These are phyloP conservation scores for Amaranthus tricolor DNA, from an alignment of 179 eudicot species.

Conservation along the genomic window DNA sequence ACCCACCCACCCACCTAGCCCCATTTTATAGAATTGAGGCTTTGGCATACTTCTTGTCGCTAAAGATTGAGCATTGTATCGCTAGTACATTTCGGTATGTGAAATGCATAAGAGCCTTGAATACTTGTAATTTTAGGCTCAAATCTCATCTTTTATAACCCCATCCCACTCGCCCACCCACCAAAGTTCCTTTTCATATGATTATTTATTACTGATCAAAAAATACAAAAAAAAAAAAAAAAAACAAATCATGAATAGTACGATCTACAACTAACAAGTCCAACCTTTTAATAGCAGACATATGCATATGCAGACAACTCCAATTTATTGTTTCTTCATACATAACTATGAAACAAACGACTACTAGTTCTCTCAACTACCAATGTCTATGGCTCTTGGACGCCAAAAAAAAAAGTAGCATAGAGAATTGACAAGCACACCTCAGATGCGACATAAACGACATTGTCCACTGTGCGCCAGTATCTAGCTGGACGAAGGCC, in stretches of 20 bases:
- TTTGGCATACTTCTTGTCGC: too few species aligned
- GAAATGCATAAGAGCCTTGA: background rate
- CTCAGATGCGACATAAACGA: constrained; percentile 99
- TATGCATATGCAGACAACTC: background rate
- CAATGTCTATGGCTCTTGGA: background rate
- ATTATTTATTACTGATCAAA: background rate
- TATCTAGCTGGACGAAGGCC: constrained; percentile 99
- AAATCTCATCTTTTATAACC: background rate
- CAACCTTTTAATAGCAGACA: background rate
- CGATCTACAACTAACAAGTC: background rate
- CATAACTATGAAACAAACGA: background rate
- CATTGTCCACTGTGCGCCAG: constrained; percentile 93
- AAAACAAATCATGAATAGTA: background rate
- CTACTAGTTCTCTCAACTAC: background rate
- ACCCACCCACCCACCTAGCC: too few species aligned
- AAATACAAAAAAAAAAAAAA: background rate
- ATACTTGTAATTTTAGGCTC: background rate
- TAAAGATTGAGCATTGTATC: too few species aligned
- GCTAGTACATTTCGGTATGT: background rate
- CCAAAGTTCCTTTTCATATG: background rate
- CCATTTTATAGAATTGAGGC: too few species aligned
- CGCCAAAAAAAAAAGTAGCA: constrained; percentile 14
- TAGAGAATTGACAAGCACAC: constrained; percentile 34
- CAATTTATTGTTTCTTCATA: background rate
- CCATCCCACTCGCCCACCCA: background rate